A percentile compares a stretch with the other conserved stretches of the same genome.
Evolutionary conservation across 176 grass and related monocot genomes (phyloP).

Genomic region (Oryza glumipatula): DNA sequence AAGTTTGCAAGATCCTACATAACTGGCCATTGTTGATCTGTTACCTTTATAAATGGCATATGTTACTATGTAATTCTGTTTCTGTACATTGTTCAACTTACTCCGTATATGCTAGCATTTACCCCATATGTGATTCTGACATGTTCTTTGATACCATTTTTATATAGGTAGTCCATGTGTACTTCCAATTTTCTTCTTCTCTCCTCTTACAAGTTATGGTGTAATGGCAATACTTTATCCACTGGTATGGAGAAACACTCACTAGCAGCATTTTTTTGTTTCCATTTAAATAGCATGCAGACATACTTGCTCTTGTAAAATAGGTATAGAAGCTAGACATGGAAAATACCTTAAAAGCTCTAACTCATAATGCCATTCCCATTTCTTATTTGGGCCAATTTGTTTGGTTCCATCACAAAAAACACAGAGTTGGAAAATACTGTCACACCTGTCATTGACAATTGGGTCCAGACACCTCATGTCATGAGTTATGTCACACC

Average conservation of each 20-base stretch:
- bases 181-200: conserved; percentile 86
- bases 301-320: conserved; percentile 14
- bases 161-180: conserved; percentile 81
- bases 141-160: conserved; percentile 18
- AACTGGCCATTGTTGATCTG: conserved; percentile 14
- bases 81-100: conserved; percentile 17
- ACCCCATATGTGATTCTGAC: conserved; percentile 19
- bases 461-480: no score
- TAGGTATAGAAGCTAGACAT: background rate
- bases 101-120: conserved; percentile 19
- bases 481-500: no score
- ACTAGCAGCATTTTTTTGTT: background rate
- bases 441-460: no score
- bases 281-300: background rate
- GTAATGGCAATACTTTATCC: conserved; percentile 96
- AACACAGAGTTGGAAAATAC: no score
- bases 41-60: background rate
- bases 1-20: conserved; percentile 11
- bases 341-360: background rate
- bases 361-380: background rate
- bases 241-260: conserved; percentile 61
- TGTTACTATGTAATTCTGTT: conserved; percentile 1
- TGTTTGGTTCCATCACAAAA: no score
- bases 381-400: background rate
- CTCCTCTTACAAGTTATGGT: conserved; percentile 83